phyloP scores from a whole-genome alignment of 2,329 filamentous ascomycete species.

The Nemania bipapillata region DNA sequence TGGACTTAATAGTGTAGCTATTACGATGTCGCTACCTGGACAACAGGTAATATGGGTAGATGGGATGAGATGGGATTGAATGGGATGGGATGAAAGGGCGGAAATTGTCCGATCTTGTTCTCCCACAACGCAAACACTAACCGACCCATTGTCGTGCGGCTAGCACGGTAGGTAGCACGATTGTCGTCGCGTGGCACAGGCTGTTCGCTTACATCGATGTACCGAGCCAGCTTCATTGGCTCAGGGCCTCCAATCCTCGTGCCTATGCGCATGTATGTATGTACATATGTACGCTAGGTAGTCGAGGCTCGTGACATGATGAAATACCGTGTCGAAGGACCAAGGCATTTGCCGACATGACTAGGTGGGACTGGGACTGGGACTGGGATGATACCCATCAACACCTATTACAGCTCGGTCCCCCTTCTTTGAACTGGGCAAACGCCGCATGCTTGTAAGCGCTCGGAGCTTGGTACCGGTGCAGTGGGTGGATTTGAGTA shows the following conservation, averaged over 20 bases:
- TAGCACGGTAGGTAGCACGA: conserved; percentile 7
- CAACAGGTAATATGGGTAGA: conserved; percentile 2
- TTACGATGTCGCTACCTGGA: neutral
- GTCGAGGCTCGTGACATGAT: conserved; percentile 29
- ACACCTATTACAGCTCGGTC: conserved; percentile 23
- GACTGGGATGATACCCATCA: conserved; percentile 19
- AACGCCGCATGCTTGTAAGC: conserved; percentile 30
- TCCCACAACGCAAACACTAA: conserved; percentile 6
- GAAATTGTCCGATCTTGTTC: conserved; percentile 17
- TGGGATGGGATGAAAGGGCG: neutral
- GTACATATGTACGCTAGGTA: neutral
- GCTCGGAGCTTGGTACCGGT: conserved; percentile 33
- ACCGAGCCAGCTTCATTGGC: neutral
- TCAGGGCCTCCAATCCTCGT: neutral
- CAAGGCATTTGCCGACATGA: conserved; percentile 38
- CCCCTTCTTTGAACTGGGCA: conserved; percentile 9
- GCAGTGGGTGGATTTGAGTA: conserved; percentile 36
- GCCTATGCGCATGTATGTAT: neutral
- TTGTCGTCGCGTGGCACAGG: conserved; percentile 24
- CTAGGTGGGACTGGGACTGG: conserved; percentile 22
- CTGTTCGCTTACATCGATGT: conserved; percentile 10
- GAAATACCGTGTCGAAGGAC: conserved; percentile 24
- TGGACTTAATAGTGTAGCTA: neutral
- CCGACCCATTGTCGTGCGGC: conserved; percentile 18
- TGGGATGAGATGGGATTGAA: neutral